Percentiles rank a stretch among this genome's conserved stretches.
These are phyloP conservation scores for Backusella morwellensis DNA, from an alignment of 192 early-diverging fungal genomes.

Conservation along the genomic window DNA sequence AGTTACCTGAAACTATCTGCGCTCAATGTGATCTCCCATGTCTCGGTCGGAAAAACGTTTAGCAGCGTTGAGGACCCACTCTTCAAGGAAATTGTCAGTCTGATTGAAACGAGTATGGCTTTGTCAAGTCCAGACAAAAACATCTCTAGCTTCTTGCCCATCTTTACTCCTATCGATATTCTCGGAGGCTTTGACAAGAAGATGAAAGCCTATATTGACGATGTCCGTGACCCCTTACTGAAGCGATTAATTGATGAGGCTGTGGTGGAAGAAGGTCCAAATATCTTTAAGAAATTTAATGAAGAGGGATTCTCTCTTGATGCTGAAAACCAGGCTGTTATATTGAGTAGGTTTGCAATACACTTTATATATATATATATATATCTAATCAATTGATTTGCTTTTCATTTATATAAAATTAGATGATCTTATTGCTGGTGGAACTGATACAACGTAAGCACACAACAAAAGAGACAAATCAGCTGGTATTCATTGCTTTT, in stretches of 20 bases:
- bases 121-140: background rate
- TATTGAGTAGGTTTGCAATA: background rate
- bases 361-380: background rate
- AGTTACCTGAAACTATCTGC: background rate
- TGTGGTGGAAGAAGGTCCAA: background rate
- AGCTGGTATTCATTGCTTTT: background rate
- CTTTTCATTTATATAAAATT: background rate
- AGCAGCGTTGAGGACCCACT: background rate
- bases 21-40: background rate
- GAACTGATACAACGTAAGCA: background rate
- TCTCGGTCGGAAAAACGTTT: background rate
- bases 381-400: background rate
- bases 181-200: background rate
- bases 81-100: background rate
- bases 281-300: background rate
- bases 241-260: background rate
- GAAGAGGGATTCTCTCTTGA: background rate
- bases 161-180: background rate
- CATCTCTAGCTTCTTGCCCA: background rate
- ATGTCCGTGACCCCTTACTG: background rate
- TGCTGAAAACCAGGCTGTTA: background rate
- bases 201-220: background rate
- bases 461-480: background rate
- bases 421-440: slow-evolving; percentile 10
- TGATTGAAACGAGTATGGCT: background rate